A percentile compares a stretch with the other conserved stretches of the same genome.
Evolutionary conservation across 2,329 filamentous ascomycete genomes (phyloP).

Genomic region (Colletotrichum zoysiae): DNA sequence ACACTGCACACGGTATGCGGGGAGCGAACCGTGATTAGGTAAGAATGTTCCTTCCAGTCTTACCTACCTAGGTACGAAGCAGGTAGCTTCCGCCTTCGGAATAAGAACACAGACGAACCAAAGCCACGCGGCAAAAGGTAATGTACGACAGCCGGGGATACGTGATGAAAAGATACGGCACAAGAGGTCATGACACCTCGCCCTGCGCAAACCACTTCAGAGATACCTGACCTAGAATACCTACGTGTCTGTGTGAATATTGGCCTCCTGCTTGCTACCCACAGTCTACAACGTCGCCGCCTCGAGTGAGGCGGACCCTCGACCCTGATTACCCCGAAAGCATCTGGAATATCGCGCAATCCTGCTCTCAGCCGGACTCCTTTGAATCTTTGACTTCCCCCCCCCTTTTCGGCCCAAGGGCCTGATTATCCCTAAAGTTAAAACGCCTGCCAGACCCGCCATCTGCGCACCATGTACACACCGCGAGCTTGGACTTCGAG

Average conservation of each 20-base stretch:
- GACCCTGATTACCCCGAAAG: slow-evolving; percentile 35
- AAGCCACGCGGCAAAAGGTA: background rate
- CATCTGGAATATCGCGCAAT: slow-evolving; percentile 38
- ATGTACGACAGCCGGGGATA: background rate
- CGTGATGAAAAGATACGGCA: background rate
- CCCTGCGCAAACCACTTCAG: background rate
- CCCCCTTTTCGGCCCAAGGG: slow-evolving; percentile 24
- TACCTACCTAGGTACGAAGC: too few species aligned
- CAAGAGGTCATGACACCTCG: background rate
- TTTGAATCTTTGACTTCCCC: slow-evolving; percentile 38
- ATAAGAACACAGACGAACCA: background rate
- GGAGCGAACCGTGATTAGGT: background rate
- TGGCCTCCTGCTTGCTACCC: slow-evolving; percentile 19
- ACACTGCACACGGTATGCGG: background rate
- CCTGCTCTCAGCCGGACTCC: slow-evolving; percentile 38
- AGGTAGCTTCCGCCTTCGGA: background rate
- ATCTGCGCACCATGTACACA: slow-evolving; percentile 32
- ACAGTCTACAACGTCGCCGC: slow-evolving; percentile 22
- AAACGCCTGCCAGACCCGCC: slow-evolving; percentile 35
- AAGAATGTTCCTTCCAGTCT: background rate
- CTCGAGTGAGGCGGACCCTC: slow-evolving; percentile 3
- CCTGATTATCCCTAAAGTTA: slow-evolving; percentile 27
- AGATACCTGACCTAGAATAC: background rate
- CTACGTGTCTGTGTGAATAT: slow-evolving; percentile 12
- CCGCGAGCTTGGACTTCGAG: background rate